These are phyloP conservation scores for Mucor piriformis DNA, from an alignment of 371 early-diverging fungal genomes.

Conservation along the genomic window DNA sequence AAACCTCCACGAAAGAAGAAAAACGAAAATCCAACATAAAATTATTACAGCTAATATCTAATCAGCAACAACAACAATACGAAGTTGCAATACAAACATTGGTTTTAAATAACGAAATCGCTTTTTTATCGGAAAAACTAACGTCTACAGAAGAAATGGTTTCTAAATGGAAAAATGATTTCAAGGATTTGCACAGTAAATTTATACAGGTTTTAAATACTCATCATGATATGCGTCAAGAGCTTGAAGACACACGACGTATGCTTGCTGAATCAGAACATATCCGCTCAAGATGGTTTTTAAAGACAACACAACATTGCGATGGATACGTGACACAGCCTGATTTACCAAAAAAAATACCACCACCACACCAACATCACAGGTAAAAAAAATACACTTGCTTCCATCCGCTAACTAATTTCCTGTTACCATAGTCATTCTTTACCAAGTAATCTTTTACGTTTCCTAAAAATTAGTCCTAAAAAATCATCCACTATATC, in stretches of 20 bases:
- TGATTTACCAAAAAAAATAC: background rate
- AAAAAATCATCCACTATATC: background rate
- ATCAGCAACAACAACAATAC: background rate
- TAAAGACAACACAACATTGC: background rate
- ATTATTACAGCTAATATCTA: background rate
- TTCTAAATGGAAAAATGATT: slow-evolving; percentile 7
- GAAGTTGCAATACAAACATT: background rate
- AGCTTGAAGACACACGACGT: background rate
- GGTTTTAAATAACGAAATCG: background rate
- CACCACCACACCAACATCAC: background rate
- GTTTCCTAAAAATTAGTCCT: background rate
- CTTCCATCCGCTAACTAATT: background rate
- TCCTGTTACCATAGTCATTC: background rate
- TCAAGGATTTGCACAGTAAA: background rate
- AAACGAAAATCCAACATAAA: background rate
- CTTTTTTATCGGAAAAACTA: background rate
- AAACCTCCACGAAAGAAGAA: background rate
- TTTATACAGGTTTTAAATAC: background rate
- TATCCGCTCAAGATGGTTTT: slow-evolving; percentile 8
- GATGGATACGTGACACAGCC: background rate
- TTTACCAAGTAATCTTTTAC: background rate
- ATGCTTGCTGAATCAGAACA: slow-evolving; percentile 10
- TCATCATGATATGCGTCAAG: background rate
- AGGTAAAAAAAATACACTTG: background rate
- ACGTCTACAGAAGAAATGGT: background rate